Evolutionary conservation across 768 basidiomycete species (phyloP), one percentile per base, ranked within the genome.

Genomic region (Pisolithus microcarpus): DNA sequence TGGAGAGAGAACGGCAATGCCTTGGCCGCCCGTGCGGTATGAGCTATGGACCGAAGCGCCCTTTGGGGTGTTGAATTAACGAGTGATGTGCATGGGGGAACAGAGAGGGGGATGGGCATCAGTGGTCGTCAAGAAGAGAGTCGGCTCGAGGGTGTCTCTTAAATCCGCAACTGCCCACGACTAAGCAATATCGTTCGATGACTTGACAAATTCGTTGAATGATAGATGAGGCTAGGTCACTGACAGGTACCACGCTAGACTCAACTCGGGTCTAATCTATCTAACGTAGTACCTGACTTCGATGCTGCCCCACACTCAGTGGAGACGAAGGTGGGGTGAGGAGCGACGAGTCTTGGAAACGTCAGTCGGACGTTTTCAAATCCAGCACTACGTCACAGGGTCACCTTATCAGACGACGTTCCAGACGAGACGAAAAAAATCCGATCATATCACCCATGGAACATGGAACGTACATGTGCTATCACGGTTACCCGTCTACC

Each of bases 1-100:
- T 74, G 76, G 43, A 81, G 73, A 49, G 72, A 74, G 60, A 81
- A 75, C 8, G 83, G 76, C 6, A 79, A 57, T 4, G 81, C 77
- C 52, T 72, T 75, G 43, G 61, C 61, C 2, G 64, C 51, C 30
- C 60, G 52, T 2, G 65, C 52, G 37, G 72, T 69, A 48, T 66
- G 59, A 61, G 61, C 52, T 53, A 64, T 62, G 45, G 61, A 45
- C 49, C 60, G 60, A n/a, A 57, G 51, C 46, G 56, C 55, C n/a
- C 55, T 47, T 43, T 36, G 45, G 11, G 45, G 23, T 10, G 51
- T 23, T 8, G 50, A 44, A 18, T 37, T 4, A 13, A 47, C 51
- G 46, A 58, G 58, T n/a, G 31, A 7, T 19, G 15, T 36, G 19
- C 30, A 31, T 36, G 59, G 49, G 44, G 48, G 52, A 7, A 23